These are phyloP conservation scores for Trichocladium antarcticum DNA, from an alignment of 495 filamentous ascomycete species.

Conservation along the genomic window DNA sequence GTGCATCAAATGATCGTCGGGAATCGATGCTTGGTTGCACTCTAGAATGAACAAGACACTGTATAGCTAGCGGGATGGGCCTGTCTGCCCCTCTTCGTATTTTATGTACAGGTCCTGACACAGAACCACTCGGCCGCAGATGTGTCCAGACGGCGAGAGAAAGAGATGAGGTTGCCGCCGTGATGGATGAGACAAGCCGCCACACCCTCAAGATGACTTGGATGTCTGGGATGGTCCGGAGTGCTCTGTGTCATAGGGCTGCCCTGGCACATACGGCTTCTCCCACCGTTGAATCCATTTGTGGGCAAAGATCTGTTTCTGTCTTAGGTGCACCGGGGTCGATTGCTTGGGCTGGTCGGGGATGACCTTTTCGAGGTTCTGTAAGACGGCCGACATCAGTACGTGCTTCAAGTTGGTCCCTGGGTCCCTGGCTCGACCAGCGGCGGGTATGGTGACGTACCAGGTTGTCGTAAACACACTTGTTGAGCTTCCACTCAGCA, in stretches of 20 bases:
- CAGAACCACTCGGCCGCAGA: not conserved
- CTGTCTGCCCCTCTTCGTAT: slow-evolving; percentile 3
- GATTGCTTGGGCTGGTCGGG: slow-evolving; percentile 69
- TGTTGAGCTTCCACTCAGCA: slow-evolving; percentile 70
- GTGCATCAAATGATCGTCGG: too few species aligned
- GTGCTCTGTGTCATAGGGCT: too few species aligned
- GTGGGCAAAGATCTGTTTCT: slow-evolving; percentile 65
- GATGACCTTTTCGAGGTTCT: slow-evolving; percentile 86
- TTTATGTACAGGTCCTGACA: slow-evolving; percentile 4
- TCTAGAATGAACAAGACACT: not conserved
- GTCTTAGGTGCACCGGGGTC: slow-evolving; percentile 71
- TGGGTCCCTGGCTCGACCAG: too few species aligned
- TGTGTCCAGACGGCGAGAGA: not conserved
- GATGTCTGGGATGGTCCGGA: too few species aligned
- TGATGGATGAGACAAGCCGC: not conserved
- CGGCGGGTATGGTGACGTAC: slow-evolving; percentile 42
- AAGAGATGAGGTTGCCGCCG: not conserved
- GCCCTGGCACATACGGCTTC: slow-evolving; percentile 29
- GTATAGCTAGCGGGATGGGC: slow-evolving; percentile 6
- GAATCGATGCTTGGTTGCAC: not conserved
- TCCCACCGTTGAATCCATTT: slow-evolving; percentile 29
- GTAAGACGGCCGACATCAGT: not conserved
- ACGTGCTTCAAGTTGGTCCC: too few species aligned
- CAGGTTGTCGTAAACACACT: slow-evolving; percentile 89
- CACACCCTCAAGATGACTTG: not conserved